Percentiles rank a stretch among this genome's conserved stretches.
phyloP scores from a whole-genome alignment of 73 alveolate species.

The Paramecium pentaurelia region DNA sequence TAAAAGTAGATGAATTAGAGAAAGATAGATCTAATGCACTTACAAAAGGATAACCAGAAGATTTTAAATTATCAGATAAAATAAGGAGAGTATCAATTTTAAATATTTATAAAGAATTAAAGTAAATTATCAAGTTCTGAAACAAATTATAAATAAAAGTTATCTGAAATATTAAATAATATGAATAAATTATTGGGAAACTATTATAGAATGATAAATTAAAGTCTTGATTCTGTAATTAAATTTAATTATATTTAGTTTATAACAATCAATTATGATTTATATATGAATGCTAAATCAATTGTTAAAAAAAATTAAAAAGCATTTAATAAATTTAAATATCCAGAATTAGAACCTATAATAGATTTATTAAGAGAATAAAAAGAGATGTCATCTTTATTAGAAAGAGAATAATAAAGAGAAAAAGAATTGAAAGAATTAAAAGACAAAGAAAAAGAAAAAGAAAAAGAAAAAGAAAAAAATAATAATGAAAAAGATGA shows the following conservation, averaged over 20 bases:
- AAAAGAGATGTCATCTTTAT: not conserved
- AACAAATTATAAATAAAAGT: not conserved
- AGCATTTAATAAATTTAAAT: not conserved
- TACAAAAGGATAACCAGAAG: not conserved
- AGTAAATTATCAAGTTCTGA: not conserved
- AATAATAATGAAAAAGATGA: not conserved
- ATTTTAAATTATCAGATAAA: not conserved
- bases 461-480: not conserved
- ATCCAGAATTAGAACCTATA: slow-evolving; percentile 10
- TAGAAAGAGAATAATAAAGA: not conserved
- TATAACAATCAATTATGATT: not conserved
- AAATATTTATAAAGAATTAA: not conserved
- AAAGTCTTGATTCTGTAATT: not conserved
- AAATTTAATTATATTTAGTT: not conserved
- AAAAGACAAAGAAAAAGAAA: not conserved
- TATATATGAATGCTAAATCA: not conserved
- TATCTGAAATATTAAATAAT: slow-evolving; percentile 24
- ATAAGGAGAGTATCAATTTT: not conserved
- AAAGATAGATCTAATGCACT: not conserved
- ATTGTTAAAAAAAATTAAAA: not conserved
- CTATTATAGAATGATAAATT: not conserved
- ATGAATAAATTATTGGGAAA: not conserved
- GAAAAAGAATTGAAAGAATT: not conserved
- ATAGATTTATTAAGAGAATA: not conserved
- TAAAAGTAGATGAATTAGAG: not conserved